A percentile compares a stretch with the other conserved stretches of the same genome.
Evolutionary conservation across 257 asterid species (phyloP).

Genomic region (Primulina eburnea): DNA sequence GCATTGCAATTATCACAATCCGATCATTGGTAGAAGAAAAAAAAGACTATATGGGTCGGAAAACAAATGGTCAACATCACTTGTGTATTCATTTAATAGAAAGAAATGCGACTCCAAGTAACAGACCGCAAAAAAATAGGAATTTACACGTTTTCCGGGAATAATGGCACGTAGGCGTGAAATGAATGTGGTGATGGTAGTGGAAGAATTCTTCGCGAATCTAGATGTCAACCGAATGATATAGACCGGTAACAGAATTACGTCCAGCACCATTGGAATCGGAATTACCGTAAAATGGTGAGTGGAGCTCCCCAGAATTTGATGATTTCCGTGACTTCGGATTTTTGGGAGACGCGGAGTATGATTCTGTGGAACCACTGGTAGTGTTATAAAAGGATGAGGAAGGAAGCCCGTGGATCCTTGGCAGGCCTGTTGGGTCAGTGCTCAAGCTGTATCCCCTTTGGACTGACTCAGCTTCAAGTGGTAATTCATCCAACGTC

Average conservation of each 20-base stretch:
- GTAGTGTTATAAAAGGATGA: slow-evolving; percentile 57
- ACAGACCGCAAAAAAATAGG: slow-evolving; percentile 12
- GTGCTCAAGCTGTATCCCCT: slow-evolving; percentile 77
- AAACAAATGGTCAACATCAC: slow-evolving; percentile 20
- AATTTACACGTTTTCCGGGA: slow-evolving; percentile 11
- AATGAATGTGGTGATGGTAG: slow-evolving; percentile 20
- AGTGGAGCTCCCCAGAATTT: slow-evolving; percentile 81
- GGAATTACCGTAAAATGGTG: slow-evolving; percentile 40
- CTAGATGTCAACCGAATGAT: slow-evolving; percentile 54
- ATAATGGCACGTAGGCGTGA: slow-evolving; percentile 7
- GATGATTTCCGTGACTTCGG: slow-evolving; percentile 65
- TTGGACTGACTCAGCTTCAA: slow-evolving; percentile 82
- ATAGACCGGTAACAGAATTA: slow-evolving; percentile 35
- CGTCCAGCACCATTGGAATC: slow-evolving; percentile 71
- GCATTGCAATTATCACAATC: slow-evolving; percentile 17
- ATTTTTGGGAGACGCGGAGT: slow-evolving; percentile 51
- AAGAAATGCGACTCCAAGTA: slow-evolving; percentile 33
- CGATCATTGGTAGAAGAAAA: slow-evolving; percentile 3
- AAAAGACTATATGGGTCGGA: slow-evolving; percentile 17
- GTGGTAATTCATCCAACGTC: slow-evolving; percentile 93
- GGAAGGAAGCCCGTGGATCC: slow-evolving; percentile 85
- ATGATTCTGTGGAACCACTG: slow-evolving; percentile 57
- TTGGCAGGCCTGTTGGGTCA: slow-evolving; percentile 85
- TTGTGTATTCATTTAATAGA: slow-evolving; percentile 9
- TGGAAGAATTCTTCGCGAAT: slow-evolving; percentile 5